Percentiles rank a stretch among this genome's conserved stretches.
phyloP scores from a whole-genome alignment of 83 land plant species.

The Larix sibirica region DNA sequence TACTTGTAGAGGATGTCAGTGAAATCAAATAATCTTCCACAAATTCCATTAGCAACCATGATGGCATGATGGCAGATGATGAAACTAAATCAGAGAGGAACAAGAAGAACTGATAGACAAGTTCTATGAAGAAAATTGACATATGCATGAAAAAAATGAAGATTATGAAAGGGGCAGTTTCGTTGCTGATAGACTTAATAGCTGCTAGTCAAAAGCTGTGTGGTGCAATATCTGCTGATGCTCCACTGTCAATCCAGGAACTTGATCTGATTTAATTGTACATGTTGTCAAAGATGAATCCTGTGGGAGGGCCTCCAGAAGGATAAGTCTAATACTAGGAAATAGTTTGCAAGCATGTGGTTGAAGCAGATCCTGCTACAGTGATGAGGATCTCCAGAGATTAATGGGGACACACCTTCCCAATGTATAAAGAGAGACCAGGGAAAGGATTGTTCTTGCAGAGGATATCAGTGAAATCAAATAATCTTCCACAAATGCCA shows the following conservation, averaged over 20 bases:
- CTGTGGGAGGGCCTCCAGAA: no score
- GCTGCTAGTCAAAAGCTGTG: no score
- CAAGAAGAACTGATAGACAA: no score
- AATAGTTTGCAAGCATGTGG: neutral
- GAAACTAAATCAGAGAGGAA: no score
- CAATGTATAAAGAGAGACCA: neutral
- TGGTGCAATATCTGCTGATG: neutral
- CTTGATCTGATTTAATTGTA: neutral
- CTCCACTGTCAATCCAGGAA: neutral
- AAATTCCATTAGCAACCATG: no score
- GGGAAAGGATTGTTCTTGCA: neutral
- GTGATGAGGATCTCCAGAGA: neutral
- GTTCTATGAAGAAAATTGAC: no score
- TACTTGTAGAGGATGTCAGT: no score
- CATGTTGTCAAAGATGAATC: neutral
- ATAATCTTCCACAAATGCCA: neutral
- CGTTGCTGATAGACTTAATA: no score
- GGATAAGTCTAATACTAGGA: neutral
- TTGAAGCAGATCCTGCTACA: neutral
- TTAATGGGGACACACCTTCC: neutral
- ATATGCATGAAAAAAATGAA: no score
- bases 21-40: no score
- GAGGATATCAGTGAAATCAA: neutral
- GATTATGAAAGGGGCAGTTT: no score
- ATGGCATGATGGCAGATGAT: no score